Base-by-base conservation (phyloP, 208 protist species). In the Trypanosoma grayi region DNA sequence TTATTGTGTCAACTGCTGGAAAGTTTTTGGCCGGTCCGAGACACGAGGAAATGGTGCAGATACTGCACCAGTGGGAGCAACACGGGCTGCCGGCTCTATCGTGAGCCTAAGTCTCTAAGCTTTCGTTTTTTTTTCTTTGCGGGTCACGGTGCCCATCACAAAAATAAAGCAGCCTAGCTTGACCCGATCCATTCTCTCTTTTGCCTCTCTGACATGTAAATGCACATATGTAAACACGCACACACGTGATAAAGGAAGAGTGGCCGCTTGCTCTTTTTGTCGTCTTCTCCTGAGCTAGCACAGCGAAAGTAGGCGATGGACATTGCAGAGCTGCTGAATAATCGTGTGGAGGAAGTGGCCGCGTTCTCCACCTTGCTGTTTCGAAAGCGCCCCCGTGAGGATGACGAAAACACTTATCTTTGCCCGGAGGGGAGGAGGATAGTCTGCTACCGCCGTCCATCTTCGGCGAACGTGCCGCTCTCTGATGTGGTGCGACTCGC, bases 391-490 rank as follows among this genome's bases (percentile, higher is more conserved):
- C 41, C 33, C 6, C 60, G 67, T 20, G 41, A 30, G 4, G 16
- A 25, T 45, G 30, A 25, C 4, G 22, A 27, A 4, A 24, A 20
- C 2, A 22, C n/a, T 24, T 24, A 28, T 33, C 9, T 13, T 16
- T 34, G 14, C 36, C 39, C 25, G 11, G 14, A 2, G 24, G 10
- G 40, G 20, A 13, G 20, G 4, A 43, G 14, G 25, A 45, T 50
- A 46, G 28, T 34, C 16, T 43, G 27, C 27, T 86, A 92, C 46
- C 85, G 85, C 37, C 82, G 85, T 22, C 85, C 85, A 2, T 73
- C 85, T 10, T 89, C 85, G 0, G 60, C 73, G 8, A 92, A 92
- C 50, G 57, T 83, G 4, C 85, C 82, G 0, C 48, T 89, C 0
- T 78, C 72, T n/a, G 70, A 63, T 28, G 72, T 85, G 45, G 16